Base-by-base conservation (phyloP, 495 filamentous ascomycete species). In the Melanomma pulvis-pyrius region DNA sequence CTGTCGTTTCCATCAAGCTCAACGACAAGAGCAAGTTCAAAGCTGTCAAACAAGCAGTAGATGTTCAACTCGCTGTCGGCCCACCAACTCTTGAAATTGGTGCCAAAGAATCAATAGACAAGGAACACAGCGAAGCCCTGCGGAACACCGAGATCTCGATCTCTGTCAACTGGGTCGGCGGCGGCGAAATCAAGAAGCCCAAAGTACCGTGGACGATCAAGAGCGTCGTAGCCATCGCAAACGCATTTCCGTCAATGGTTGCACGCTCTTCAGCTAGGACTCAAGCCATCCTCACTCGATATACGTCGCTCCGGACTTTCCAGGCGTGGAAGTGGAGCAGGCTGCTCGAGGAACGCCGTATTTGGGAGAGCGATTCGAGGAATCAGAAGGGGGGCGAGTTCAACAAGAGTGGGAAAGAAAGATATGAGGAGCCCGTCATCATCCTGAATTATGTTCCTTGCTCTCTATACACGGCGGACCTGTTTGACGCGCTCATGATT, bases 151-250 rank as follows among this genome's bases (percentile, higher is more conserved):
- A 76, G 46, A 77, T 67, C 8, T 73, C 74, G 9, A 76, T 76
- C 15, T 75, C 74, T 11, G 75, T 77, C 21, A 75, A 71, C 48
- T 77, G 75, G 74, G 55, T 69, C n/a, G 75, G 75, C n/a, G 75
- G 75, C 17, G 75, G 75, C 1, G 65, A 76, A 41, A 67, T 77
- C 63, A 76, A 76, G 61, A 69, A 71, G 21, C 72, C 73, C 7
- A 63, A 69, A 4, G 67, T 71, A 8, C 69, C 74, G 17, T 76
- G 75, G 75, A 71, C 73, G 29, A 67, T 74, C 7, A 41, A 71
- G 30, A 72, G 60, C 5, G 73, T 76, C 1, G 67, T 75, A 4
- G 59, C 60, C 7, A 72, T 73, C 5, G 75, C 75, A 4, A 74
- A 72, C 30, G 64, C 69, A 4, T 78, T 76, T 22, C 75, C 75